These are phyloP conservation scores for Kodamaea suecica DNA, from an alignment of 1,139 yeast genomes.

Conservation along the genomic window DNA sequence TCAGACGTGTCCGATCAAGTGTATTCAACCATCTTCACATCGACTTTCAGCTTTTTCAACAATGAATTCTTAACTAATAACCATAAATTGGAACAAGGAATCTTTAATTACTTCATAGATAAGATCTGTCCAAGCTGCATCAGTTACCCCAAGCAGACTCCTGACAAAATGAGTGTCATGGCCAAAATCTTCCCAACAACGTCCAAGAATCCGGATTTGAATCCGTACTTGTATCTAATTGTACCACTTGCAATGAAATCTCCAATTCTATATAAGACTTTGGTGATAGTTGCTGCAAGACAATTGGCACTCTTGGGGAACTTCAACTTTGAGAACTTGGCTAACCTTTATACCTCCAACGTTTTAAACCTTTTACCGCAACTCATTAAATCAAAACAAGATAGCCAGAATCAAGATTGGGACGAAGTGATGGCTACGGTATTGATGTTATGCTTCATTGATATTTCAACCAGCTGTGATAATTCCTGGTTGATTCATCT, in stretches of 20 bases:
- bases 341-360: constrained; percentile 22
- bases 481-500: constrained; percentile 33
- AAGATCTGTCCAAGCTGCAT: constrained; percentile 34
- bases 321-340: constrained; percentile 21
- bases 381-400: constrained; percentile 22
- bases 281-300: constrained; percentile 34
- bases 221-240: constrained; percentile 34
- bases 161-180: neutral
- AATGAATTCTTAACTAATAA: constrained; percentile 8
- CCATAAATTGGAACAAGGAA: constrained; percentile 17
- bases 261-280: constrained; percentile 26
- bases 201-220: constrained; percentile 19
- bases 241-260: constrained; percentile 33
- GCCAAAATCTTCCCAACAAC: constrained; percentile 8
- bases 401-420: constrained; percentile 24
- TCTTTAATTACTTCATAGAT: constrained; percentile 28
- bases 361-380: constrained; percentile 27
- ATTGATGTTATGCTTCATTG: constrained; percentile 35
- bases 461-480: constrained; percentile 37
- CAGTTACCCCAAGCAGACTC: constrained; percentile 20
- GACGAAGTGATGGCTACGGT: constrained; percentile 37
- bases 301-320: constrained; percentile 29
- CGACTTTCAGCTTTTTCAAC: constrained; percentile 8
- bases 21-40: constrained; percentile 7
- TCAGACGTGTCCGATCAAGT: constrained; percentile 5